These are phyloP conservation scores for Aspergillus sp. DNA, from an alignment of 2,329 filamentous ascomycete genomes.

Conservation along the genomic window DNA sequence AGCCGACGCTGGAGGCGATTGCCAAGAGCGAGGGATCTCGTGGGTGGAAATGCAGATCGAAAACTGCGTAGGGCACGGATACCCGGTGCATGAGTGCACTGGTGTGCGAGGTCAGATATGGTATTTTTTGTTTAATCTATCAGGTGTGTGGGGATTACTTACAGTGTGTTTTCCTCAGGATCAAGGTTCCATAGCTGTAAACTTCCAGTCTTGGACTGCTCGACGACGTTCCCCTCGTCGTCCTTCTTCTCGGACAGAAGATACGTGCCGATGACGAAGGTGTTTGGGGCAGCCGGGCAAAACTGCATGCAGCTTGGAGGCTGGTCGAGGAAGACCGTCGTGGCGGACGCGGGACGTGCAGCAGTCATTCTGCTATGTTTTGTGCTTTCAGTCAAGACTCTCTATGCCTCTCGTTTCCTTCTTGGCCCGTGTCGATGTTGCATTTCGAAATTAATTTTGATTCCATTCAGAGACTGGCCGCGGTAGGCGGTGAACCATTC, in stretches of 20 bases:
- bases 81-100: constrained; percentile 61
- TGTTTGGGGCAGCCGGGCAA: constrained; percentile 51
- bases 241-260: constrained; percentile 52
- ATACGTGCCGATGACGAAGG: constrained; percentile 84
- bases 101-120: constrained; percentile 14
- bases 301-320: constrained; percentile 48
- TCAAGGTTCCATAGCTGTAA: constrained; percentile 64
- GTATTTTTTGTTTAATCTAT: neutral
- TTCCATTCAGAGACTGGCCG: neutral
- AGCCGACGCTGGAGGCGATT: constrained; percentile 72
- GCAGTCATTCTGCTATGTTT: neutral
- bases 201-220: constrained; percentile 71
- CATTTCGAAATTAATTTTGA: too few relatives aligned
- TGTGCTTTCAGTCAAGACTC: neutral
- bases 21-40: constrained; percentile 60
- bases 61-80: constrained; percentile 68
- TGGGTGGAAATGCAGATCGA: constrained; percentile 81
- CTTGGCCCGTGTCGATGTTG: too few relatives aligned
- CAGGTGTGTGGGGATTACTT: neutral
- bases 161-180: constrained; percentile 28
- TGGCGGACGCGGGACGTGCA: constrained; percentile 25
- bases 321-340: constrained; percentile 40
- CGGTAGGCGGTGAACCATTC: neutral
- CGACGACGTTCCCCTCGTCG: constrained; percentile 26
- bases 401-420: neutral